phyloP scores from a whole-genome alignment of 139 green algal species.

The Micromonas commoda region DNA sequence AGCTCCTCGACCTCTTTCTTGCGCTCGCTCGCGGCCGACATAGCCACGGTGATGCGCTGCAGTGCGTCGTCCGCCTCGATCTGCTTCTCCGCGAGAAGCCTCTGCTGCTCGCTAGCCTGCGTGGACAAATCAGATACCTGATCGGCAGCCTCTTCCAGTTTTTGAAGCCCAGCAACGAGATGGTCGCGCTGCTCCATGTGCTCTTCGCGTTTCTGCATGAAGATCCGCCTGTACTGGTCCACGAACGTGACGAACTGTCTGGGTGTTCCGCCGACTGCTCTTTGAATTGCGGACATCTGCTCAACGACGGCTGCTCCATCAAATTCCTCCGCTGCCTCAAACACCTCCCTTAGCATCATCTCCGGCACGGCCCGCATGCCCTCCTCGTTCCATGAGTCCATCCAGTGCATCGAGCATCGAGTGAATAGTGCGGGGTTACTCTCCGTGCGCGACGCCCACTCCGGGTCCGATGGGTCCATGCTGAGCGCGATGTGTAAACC shows the following conservation, averaged over 20 bases:
- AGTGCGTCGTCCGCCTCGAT: slow-evolving; percentile 50
- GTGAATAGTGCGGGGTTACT: slow-evolving; percentile 65
- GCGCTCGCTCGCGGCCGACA: slow-evolving; percentile 19
- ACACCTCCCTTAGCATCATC: slow-evolving; percentile 13
- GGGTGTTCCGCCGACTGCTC: slow-evolving; percentile 36
- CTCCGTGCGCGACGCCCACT: slow-evolving; percentile 45
- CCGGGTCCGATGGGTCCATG: slow-evolving; percentile 56
- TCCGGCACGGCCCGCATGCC: slow-evolving; percentile 30
- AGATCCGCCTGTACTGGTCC: slow-evolving; percentile 48
- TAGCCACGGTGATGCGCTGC: slow-evolving; percentile 49
- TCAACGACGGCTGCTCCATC: slow-evolving; percentile 24
- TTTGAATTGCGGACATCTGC: slow-evolving; percentile 30
- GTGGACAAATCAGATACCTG: slow-evolving; percentile 58
- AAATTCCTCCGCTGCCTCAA: slow-evolving; percentile 14
- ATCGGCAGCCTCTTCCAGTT: slow-evolving; percentile 60
- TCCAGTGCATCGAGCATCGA: slow-evolving; percentile 55
- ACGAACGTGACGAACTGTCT: slow-evolving; percentile 55
- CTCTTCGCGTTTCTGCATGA: slow-evolving; percentile 47
- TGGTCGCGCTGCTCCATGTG: slow-evolving; percentile 33
- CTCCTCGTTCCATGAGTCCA: slow-evolving; percentile 48
- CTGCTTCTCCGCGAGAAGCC: slow-evolving; percentile 46
- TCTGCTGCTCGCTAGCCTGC: slow-evolving; percentile 52
- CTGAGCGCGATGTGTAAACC: slow-evolving; percentile 66
- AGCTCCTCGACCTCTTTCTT: slow-evolving; percentile 49
- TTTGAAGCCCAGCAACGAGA: slow-evolving; percentile 51